These are phyloP conservation scores for Paramyrothecium sp. DNA, from an alignment of 2,329 filamentous ascomycete genomes.

Conservation along the genomic window DNA sequence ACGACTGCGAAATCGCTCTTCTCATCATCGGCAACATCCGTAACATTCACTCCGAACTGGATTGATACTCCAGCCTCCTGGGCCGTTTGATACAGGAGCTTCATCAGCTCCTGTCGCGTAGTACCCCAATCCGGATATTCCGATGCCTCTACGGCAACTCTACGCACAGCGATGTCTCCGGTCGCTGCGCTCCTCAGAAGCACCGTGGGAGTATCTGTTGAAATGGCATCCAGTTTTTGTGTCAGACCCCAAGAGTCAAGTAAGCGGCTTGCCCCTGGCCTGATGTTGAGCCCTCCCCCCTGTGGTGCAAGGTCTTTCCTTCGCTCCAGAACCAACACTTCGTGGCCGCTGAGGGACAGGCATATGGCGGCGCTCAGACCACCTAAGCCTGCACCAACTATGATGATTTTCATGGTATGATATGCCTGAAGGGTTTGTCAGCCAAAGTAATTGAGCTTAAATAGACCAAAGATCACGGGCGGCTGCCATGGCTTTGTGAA, in stretches of 20 bases:
- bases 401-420: conserved; percentile 14
- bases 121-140: conserved; percentile 14
- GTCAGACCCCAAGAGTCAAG: conserved; percentile 14
- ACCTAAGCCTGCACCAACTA: conserved; percentile 17
- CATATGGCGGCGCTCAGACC: conserved; percentile 16
- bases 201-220: conserved; percentile 6
- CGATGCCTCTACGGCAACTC: conserved; percentile 8
- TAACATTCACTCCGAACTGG: neutral
- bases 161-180: conserved; percentile 9
- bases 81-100: conserved; percentile 5
- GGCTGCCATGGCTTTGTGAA: too few relatives aligned
- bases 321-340: conserved; percentile 15
- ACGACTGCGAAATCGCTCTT: neutral
- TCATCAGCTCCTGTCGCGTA: conserved; percentile 11
- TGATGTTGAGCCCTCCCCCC: conserved; percentile 16
- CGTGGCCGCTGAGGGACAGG: conserved; percentile 11
- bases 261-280: conserved; percentile 13
- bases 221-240: conserved; percentile 4
- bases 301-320: conserved; percentile 7
- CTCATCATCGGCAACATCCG: neutral
- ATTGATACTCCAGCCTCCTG: neutral
- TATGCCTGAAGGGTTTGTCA: too few relatives aligned
- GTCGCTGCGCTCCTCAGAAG: conserved; percentile 12
- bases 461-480: too few relatives aligned
- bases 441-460: neutral